Base-by-base conservation (phyloP, 1,139 yeast species). In the Candida sanyaensis region DNA sequence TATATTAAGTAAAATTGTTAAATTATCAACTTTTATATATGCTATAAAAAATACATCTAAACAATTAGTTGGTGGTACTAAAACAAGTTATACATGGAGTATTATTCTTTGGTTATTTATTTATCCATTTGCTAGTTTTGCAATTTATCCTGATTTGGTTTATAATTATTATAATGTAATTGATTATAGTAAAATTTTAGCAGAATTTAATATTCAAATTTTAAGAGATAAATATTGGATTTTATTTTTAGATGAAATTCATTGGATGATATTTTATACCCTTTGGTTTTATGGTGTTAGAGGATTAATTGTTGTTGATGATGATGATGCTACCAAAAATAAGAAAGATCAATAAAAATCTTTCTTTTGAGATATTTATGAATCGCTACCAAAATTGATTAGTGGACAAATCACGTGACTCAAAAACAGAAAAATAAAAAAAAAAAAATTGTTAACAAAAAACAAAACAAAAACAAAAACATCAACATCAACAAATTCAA, bases 241-340 rank as follows among this genome's bases (percentile, higher is more conserved):
- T 9, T 42, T 42, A 5, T 40, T 44, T 6, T 37, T 48, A 37
- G 54, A 48, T 34, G 51, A 50, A 23, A 46, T 46, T 3, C 54
- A 50, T 36, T 50, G 54, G 54, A n/a, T 48, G 33, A 43, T 46
- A 11, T 46, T 50, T 23, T 48, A 46, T 42, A 31, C 46, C n/a
- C 34, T 48, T 12, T 50, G 51, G 54, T 33, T 31, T 43, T 10
- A n/a, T 31, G 39, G 45, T 12, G 23, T 12, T 30, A 42, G 45
- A 29, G 49, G 49, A 3, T 41, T 46, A 24, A 29, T 41, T 10
- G 36, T 26, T 38, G 34, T 30, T 7, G 36, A 28, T 23, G 17
- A 1, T 41, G 32, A 13, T 36, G 24, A 12, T 41, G 30, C 24
- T 21, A 34, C 37, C 26, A 39, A 39, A 29, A 29, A 29, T 5